phyloP scores from a whole-genome alignment of 768 basidiomycete species.

The Russula vinacea region DNA sequence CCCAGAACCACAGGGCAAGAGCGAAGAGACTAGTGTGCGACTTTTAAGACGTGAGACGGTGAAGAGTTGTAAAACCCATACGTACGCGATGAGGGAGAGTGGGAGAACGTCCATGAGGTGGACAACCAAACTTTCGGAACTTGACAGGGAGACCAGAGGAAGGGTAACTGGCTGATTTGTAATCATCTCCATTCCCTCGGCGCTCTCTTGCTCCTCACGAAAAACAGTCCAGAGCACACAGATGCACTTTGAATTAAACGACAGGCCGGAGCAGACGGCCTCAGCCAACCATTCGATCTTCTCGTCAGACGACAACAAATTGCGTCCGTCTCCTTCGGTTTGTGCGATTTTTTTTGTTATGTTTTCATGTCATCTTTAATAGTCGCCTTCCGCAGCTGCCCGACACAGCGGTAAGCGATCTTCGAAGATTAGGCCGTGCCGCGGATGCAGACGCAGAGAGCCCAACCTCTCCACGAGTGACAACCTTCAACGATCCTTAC shows the following conservation, averaged over 20 bases:
- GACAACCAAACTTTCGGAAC: neutral
- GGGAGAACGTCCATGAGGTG: neutral
- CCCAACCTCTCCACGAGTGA: slow-evolving; percentile 37
- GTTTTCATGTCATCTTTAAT: neutral
- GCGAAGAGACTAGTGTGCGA: slow-evolving; percentile 43
- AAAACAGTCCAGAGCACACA: neutral
- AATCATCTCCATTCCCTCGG: neutral
- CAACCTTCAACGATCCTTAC: slow-evolving; percentile 56
- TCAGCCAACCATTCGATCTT: neutral
- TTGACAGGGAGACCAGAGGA: neutral
- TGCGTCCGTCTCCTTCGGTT: neutral
- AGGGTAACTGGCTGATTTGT: slow-evolving; percentile 10
- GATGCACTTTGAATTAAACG: neutral
- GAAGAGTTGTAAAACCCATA: neutral
- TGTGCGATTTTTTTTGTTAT: slow-evolving; percentile 5
- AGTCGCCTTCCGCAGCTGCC: slow-evolving; percentile 21
- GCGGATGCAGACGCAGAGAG: slow-evolving; percentile 44
- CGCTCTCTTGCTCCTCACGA: neutral
- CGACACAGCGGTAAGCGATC: slow-evolving; percentile 25
- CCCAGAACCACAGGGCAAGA: slow-evolving; percentile 61
- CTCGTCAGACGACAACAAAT: neutral
- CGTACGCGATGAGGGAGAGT: slow-evolving; percentile 11
- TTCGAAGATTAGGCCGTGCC: slow-evolving; percentile 16
- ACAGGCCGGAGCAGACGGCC: neutral
- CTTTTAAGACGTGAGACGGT: neutral